These are phyloP conservation scores for Solanum hybrid DNA, from an alignment of 305 asterid genomes.

Conservation along the genomic window DNA sequence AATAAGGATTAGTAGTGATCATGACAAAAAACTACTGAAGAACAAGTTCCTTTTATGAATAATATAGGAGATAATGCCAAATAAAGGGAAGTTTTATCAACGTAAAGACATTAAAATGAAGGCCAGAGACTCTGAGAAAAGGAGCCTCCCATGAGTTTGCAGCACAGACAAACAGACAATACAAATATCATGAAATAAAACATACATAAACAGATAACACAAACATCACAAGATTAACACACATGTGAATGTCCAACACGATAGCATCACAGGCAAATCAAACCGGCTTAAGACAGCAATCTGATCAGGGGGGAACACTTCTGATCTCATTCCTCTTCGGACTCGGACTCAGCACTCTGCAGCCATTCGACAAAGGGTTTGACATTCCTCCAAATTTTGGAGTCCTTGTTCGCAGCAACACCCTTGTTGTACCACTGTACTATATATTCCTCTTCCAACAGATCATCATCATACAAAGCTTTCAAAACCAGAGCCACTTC, in stretches of 20 bases:
- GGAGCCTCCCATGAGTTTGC: not conserved
- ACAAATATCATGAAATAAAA: not conserved
- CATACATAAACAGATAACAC: not conserved
- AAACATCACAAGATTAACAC: not conserved
- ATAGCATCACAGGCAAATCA: not conserved
- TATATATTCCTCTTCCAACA: conserved; percentile 21
- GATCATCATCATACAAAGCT: conserved; percentile 21
- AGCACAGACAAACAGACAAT: not conserved
- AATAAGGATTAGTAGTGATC: not conserved
- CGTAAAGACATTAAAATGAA: not conserved
- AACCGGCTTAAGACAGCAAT: not conserved
- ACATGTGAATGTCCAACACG: not conserved
- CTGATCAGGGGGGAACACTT: not conserved
- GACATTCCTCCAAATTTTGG: conserved; percentile 21
- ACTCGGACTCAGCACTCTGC: conserved; percentile 25
- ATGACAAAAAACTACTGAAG: not conserved
- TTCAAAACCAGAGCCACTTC: conserved; percentile 27
- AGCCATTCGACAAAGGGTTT: conserved; percentile 29
- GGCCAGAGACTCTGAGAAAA: not conserved
- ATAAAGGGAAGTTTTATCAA: not conserved
- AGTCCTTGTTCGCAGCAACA: not conserved
- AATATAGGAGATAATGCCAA: not conserved
- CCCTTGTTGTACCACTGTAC: conserved; percentile 20
- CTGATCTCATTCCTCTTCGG: conserved; percentile 13
- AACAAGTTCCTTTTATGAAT: not conserved